phyloP scores from a whole-genome alignment of 306 rosid species.

The Benincasa hispida region DNA sequence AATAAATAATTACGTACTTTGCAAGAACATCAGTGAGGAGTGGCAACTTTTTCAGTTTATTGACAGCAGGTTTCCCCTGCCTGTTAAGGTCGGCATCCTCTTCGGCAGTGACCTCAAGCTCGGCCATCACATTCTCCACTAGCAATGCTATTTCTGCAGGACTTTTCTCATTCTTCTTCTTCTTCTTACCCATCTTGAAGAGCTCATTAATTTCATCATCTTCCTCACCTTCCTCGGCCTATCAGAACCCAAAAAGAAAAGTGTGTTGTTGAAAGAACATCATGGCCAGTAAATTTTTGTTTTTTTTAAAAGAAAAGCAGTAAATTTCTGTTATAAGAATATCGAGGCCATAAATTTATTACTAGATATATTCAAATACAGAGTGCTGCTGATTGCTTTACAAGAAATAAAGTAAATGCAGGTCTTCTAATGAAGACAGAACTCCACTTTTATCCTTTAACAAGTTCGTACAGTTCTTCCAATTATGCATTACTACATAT shows the following conservation, averaged over 20 bases:
- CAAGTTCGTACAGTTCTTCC: neutral
- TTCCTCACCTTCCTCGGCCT: slow-evolving; percentile 94
- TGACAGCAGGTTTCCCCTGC: slow-evolving; percentile 78
- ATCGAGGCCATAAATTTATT: neutral
- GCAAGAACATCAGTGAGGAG: slow-evolving; percentile 85
- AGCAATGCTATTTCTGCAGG: slow-evolving; percentile 86
- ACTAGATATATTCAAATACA: neutral
- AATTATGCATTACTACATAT: neutral
- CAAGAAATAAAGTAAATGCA: neutral
- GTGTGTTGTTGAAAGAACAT: neutral
- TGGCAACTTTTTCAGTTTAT: slow-evolving; percentile 75
- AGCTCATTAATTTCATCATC: slow-evolving; percentile 64
- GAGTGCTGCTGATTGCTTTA: neutral
- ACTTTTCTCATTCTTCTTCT: slow-evolving; percentile 74
- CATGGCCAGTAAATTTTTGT: neutral
- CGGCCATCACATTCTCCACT: slow-evolving; percentile 96
- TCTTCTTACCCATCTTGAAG: slow-evolving; percentile 75
- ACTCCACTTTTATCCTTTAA: neutral
- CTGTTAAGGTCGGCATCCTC: slow-evolving; percentile 87
- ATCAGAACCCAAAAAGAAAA: slow-evolving; percentile 10
- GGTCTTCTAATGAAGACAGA: neutral
- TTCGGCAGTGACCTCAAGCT: slow-evolving; percentile 91
- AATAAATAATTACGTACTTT: slow-evolving; percentile 37
- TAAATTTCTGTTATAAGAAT: neutral
- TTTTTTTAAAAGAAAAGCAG: neutral